Percentiles rank a stretch among this genome's conserved stretches.
Conservation (phyloP, 352 stramenopile genomes). For the Pythium dissimile region DNA sequence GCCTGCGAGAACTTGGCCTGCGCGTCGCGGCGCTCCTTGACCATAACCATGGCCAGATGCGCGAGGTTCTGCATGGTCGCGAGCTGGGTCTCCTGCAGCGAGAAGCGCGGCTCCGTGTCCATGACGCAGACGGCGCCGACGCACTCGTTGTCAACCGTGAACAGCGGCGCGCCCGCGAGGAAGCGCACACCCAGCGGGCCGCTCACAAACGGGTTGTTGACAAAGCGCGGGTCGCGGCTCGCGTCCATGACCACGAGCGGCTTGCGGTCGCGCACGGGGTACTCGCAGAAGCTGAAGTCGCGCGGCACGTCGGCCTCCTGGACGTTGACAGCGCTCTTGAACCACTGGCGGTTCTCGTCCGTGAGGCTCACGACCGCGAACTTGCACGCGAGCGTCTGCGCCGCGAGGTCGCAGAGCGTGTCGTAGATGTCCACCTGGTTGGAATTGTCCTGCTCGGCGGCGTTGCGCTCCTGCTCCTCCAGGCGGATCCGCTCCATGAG, state of each 20-base stretch:
- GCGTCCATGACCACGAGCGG: constrained; percentile 89
- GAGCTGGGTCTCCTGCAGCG: constrained; percentile 68
- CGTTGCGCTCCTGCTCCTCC: constrained; percentile 28
- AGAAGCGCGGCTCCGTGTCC: constrained; percentile 63
- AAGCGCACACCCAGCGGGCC: constrained; percentile 91
- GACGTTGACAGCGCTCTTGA: constrained; percentile 87
- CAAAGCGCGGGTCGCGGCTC: constrained; percentile 84
- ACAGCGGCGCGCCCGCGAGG: constrained; percentile 91
- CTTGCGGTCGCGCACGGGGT: constrained; percentile 64
- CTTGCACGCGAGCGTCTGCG: constrained; percentile 71
- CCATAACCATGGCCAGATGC: constrained; percentile 83
- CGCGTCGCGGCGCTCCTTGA: constrained; percentile 77
- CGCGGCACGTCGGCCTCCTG: constrained; percentile 71
- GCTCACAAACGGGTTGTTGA: constrained; percentile 87
- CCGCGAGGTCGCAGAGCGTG: constrained; percentile 72
- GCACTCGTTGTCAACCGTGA: constrained; percentile 77
- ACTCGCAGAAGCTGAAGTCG: constrained; percentile 86
- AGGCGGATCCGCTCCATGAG: constrained; percentile 67
- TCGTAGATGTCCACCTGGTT: constrained; percentile 85
- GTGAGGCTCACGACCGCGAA: constrained; percentile 86
- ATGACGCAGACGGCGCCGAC: constrained; percentile 77
- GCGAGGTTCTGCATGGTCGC: constrained; percentile 84
- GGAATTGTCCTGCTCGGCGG: constrained; percentile 13
- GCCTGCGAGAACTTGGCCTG: constrained; percentile 46
- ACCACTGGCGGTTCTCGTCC: constrained; percentile 94